Conservation (phyloP, 257 asterid genomes). For the Solanum bulbocastanum region DNA sequence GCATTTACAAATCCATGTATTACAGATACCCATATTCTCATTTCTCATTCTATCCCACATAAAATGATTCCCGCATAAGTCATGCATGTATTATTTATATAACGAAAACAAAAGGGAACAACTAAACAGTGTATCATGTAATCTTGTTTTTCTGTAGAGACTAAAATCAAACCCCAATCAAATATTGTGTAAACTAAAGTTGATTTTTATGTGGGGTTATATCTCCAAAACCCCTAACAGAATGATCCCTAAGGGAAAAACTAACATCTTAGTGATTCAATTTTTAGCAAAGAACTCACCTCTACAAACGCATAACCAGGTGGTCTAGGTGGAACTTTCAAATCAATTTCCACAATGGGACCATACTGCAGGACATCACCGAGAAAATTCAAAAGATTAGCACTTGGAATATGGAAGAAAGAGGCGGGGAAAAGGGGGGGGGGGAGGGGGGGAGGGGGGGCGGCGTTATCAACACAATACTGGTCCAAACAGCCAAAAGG, state of each 20-base stretch:
- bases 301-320: slow-evolving; percentile 89
- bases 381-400: not conserved
- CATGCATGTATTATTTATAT: not conserved
- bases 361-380: slow-evolving; percentile 50
- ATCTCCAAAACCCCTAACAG: not conserved
- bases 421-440: not conserved
- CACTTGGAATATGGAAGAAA: not conserved
- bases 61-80: not conserved
- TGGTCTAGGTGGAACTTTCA: slow-evolving; percentile 85
- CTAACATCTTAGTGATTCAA: not conserved
- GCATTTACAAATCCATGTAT: not conserved
- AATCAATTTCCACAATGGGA: slow-evolving; percentile 53
- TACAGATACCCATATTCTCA: not conserved
- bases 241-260: not conserved
- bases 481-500: not conserved
- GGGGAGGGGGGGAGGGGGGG: not conserved
- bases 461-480: not conserved
- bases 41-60: not conserved
- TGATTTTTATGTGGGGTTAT: not conserved
- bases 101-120: not conserved
- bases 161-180: not conserved
- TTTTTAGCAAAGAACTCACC: slow-evolving; percentile 30
- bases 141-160: not conserved
- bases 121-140: not conserved
- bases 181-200: not conserved